phyloP scores from a whole-genome alignment of 2,329 filamentous ascomycete genomes.

The Ophiocordyceps australis region DNA sequence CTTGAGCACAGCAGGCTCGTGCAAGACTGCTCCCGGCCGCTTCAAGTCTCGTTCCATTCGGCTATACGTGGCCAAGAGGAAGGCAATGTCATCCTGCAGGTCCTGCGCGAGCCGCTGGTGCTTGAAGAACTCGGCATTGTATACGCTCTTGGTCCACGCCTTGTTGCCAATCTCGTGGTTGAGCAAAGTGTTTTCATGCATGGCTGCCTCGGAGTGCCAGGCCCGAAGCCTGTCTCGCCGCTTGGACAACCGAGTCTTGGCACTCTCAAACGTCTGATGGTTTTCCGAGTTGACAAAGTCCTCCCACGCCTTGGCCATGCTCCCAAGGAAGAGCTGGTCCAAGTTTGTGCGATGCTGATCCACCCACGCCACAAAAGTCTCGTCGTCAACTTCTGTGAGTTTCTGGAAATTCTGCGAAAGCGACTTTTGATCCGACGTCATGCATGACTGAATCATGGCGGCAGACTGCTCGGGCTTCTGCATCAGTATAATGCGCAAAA shows the following conservation, averaged over 20 bases:
- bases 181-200: slow-evolving; percentile 52
- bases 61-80: slow-evolving; percentile 55
- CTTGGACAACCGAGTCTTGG: slow-evolving; percentile 49
- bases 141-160: slow-evolving; percentile 92
- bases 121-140: slow-evolving; percentile 79
- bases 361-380: slow-evolving; percentile 75
- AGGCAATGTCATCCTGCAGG: slow-evolving; percentile 75
- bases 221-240: slow-evolving; percentile 67
- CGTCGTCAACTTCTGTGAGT: slow-evolving; percentile 75
- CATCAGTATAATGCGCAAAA: slow-evolving; percentile 84
- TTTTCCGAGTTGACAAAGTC: slow-evolving; percentile 76
- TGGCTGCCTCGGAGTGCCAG: slow-evolving; percentile 56
- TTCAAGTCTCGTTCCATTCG: slow-evolving; percentile 65
- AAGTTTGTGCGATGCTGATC: slow-evolving; percentile 64
- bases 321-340: slow-evolving; percentile 66
- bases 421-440: slow-evolving; percentile 50
- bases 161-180: slow-evolving; percentile 77
- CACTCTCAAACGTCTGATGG: slow-evolving; percentile 56
- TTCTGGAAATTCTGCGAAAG: slow-evolving; percentile 65
- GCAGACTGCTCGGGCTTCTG: slow-evolving; percentile 78
- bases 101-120: slow-evolving; percentile 81
- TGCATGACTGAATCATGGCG: slow-evolving; percentile 53
- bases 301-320: slow-evolving; percentile 72
- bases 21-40: slow-evolving; percentile 67
- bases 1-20: slow-evolving; percentile 42